Percentiles rank a stretch among this genome's conserved stretches.
phyloP scores from a whole-genome alignment of 176 grass and related monocot species.

The Carex littledalei region DNA sequence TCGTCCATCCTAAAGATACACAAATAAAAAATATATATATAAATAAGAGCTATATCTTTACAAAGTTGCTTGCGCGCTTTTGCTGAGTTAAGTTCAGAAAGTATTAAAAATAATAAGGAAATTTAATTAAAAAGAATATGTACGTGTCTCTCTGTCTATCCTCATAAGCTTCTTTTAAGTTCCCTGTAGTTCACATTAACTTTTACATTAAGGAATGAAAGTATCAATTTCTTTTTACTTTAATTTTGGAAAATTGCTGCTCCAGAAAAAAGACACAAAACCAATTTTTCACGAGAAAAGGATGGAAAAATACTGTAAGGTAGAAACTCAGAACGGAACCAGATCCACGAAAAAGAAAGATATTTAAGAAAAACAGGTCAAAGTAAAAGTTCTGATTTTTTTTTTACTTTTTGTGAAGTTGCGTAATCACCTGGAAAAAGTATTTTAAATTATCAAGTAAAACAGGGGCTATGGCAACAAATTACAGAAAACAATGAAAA shows the following conservation, averaged over 20 bases:
- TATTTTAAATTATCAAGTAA: neutral
- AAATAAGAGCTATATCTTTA: neutral
- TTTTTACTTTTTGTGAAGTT: neutral
- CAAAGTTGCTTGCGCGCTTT: neutral
- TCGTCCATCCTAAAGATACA: conserved; percentile 60
- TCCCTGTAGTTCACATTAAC: neutral
- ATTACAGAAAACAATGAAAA: neutral
- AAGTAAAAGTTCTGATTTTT: neutral
- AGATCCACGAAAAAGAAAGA: conserved; percentile 6
- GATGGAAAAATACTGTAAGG: too few relatives aligned
- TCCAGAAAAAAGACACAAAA: neutral
- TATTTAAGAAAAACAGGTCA: neutral
- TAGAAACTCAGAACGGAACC: neutral
- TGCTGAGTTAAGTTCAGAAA: neutral
- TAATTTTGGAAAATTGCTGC: neutral
- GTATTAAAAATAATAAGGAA: neutral
- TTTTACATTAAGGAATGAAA: neutral
- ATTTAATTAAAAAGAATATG: neutral
- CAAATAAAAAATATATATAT: conserved; percentile 16
- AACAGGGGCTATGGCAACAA: neutral
- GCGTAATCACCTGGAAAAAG: neutral
- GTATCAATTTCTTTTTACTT: neutral
- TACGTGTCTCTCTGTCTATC: neutral
- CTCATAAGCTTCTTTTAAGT: neutral
- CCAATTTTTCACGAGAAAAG: neutral